These are phyloP conservation scores for Ceratocystis cacaofunesta DNA, from an alignment of 2,329 filamentous ascomycete species.

Conservation along the genomic window DNA sequence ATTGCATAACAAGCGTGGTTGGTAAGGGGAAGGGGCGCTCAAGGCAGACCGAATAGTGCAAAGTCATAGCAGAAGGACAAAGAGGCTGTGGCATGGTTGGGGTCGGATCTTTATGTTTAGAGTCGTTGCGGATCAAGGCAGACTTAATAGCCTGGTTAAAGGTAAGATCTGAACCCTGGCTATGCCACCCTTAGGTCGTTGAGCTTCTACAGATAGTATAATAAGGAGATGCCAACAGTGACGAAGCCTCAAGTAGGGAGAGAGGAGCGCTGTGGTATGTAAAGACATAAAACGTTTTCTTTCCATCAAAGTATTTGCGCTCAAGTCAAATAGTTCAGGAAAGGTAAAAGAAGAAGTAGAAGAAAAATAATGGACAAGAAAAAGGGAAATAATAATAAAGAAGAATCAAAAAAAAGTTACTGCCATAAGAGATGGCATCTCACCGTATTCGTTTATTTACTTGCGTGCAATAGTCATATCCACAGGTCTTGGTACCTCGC, in stretches of 20 bases:
- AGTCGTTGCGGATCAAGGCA: not conserved
- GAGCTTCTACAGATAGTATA: not conserved
- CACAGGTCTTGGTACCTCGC: conserved; percentile 31
- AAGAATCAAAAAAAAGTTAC: not conserved
- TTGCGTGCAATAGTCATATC: conserved; percentile 20
- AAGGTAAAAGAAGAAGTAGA: not conserved
- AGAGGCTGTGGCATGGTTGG: not conserved
- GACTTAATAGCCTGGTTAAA: not conserved
- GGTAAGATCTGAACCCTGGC: not conserved
- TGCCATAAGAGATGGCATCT: not conserved
- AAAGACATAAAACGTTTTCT: not conserved
- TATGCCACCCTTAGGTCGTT: not conserved
- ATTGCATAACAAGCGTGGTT: not conserved
- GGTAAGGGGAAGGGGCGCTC: not conserved
- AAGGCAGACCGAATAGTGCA: not conserved
- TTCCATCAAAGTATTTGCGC: not conserved
- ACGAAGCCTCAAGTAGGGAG: not conserved
- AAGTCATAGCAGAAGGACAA: not conserved
- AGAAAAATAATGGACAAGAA: not conserved
- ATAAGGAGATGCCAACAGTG: not conserved
- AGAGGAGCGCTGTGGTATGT: not conserved
- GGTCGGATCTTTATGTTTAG: not conserved
- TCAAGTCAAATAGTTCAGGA: not conserved
- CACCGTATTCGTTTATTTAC: not conserved
- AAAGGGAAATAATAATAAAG: not conserved